Evolutionary conservation across 2,329 filamentous ascomycete genomes (phyloP).

Genomic region (Coleophoma crateriformis): DNA sequence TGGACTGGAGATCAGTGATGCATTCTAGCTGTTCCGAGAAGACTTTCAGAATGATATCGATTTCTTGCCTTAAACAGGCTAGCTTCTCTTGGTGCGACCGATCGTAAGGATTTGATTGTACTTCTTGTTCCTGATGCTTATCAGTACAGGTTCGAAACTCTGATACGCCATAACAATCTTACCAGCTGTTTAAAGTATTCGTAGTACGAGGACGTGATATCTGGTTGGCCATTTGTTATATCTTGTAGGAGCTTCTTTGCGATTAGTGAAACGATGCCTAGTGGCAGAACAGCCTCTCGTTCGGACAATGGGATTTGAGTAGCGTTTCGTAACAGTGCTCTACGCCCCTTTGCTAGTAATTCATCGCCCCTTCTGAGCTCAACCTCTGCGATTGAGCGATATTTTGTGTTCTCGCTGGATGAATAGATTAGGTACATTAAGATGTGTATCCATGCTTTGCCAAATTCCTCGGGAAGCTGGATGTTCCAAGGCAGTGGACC

Average conservation of each 20-base stretch:
- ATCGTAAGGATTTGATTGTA: neutral
- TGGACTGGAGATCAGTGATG: constrained; percentile 5
- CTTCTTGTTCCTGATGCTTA: neutral
- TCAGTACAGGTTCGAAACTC: too few relatives aligned
- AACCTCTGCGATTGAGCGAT: neutral
- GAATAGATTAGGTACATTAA: neutral
- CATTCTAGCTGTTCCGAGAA: constrained; percentile 7
- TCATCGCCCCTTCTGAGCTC: neutral
- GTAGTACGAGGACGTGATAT: neutral
- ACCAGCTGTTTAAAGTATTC: neutral
- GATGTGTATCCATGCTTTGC: neutral
- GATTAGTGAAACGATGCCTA: neutral
- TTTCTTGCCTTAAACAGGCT: neutral
- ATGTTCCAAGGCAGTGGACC: neutral
- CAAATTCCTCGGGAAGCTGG: neutral
- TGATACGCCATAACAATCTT: neutral
- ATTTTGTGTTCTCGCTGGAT: neutral
- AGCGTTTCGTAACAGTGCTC: neutral
- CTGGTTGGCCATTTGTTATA: neutral
- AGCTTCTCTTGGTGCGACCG: neutral
- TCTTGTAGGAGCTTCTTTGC: neutral
- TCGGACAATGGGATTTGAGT: neutral
- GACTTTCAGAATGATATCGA: neutral
- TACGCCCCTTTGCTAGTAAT: neutral
- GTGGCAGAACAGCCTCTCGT: neutral